These are phyloP conservation scores for Laguncularia racemosa DNA, from an alignment of 345 rosid species.

Conservation along the genomic window DNA sequence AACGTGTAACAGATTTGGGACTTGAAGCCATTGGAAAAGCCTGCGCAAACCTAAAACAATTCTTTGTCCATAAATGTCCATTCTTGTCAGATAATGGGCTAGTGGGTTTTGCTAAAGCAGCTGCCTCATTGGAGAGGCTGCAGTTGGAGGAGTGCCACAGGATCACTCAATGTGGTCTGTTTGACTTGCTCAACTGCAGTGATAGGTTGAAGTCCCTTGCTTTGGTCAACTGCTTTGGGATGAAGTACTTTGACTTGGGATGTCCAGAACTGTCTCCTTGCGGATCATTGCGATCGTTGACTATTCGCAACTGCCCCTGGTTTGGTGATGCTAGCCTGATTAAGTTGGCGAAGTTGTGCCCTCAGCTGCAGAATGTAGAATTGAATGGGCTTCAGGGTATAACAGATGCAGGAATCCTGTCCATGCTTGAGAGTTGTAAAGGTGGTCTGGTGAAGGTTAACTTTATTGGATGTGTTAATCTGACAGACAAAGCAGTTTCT, in stretches of 20 bases:
- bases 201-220: slow-evolving; percentile 61
- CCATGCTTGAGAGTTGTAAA: slow-evolving; percentile 42
- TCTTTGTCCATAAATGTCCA: slow-evolving; percentile 41
- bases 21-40: slow-evolving; percentile 76
- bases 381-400: slow-evolving; percentile 56
- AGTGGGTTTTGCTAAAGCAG: slow-evolving; percentile 58
- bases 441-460: slow-evolving; percentile 74
- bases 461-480: slow-evolving; percentile 58
- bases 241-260: slow-evolving; percentile 44
- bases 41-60: slow-evolving; percentile 69
- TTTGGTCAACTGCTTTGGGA: slow-evolving; percentile 62
- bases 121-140: slow-evolving; percentile 63
- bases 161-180: slow-evolving; percentile 79
- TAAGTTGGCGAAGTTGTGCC: slow-evolving; percentile 67
- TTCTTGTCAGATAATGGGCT: slow-evolving; percentile 74
- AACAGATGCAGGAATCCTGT: slow-evolving; percentile 67
- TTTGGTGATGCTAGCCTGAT: slow-evolving; percentile 67
- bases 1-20: slow-evolving; percentile 65
- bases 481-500: slow-evolving; percentile 57
- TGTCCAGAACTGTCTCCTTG: slow-evolving; percentile 33
- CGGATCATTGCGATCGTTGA: slow-evolving; percentile 48
- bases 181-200: slow-evolving; percentile 72
- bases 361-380: slow-evolving; percentile 59
- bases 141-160: slow-evolving; percentile 93
- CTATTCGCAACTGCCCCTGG: slow-evolving; percentile 75